A percentile compares a stretch with the other conserved stretches of the same genome.
Evolutionary conservation across 148 eudicot species (phyloP).

Genomic region (Selenicereus undatus): DNA sequence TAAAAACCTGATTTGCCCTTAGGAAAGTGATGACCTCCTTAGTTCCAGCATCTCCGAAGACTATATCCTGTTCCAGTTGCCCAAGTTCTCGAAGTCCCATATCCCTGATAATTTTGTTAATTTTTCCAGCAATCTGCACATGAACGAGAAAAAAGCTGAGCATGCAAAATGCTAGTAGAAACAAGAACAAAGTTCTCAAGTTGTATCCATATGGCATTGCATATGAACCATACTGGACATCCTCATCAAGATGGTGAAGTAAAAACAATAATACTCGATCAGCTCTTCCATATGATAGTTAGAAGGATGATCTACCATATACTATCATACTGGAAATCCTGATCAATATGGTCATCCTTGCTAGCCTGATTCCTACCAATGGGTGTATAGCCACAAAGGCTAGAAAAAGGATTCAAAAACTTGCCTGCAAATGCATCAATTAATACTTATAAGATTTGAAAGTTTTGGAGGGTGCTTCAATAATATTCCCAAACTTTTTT

Average conservation of each 20-base stretch:
- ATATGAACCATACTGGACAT: neutral
- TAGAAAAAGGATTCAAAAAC: neutral
- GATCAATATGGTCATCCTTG: neutral
- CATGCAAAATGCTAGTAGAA: neutral
- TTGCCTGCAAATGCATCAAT: neutral
- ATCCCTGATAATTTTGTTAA: constrained; percentile 71
- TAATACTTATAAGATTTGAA: neutral
- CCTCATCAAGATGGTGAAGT: neutral
- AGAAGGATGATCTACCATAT: neutral
- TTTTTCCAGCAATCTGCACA: constrained; percentile 88
- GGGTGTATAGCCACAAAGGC: neutral
- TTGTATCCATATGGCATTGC: neutral
- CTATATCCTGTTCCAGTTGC: constrained; percentile 97
- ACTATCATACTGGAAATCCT: neutral
- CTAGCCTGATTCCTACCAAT: neutral
- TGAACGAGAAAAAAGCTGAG: constrained; percentile 4
- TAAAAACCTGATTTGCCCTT: constrained; percentile 60
- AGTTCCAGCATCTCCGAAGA: constrained; percentile 95
- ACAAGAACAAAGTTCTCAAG: neutral
- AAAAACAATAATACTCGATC: neutral
- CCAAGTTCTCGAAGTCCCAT: constrained; percentile 84
- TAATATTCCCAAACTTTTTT: neutral
- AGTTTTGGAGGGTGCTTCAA: neutral
- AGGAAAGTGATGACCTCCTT: constrained; percentile 80
- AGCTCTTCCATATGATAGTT: neutral